A percentile compares a stretch with the other conserved stretches of the same genome.
phyloP scores from a whole-genome alignment of 257 asterid species.

The Scutellaria galericulata region DNA sequence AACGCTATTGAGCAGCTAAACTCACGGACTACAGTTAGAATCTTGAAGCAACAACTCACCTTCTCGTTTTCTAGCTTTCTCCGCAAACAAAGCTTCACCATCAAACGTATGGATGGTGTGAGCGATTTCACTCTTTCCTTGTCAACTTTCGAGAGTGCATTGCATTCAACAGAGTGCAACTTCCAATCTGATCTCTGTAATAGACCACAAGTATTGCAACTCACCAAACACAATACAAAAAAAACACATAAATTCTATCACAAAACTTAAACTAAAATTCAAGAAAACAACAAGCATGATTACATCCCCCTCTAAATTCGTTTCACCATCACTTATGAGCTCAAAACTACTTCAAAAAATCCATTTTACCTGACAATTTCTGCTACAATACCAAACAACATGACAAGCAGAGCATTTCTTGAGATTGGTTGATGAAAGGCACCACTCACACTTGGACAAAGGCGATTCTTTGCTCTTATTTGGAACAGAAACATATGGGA shows the following conservation, averaged over 20 bases:
- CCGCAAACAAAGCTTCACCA: constrained; percentile 73
- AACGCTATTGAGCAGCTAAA: not conserved
- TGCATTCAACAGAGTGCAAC: constrained; percentile 74
- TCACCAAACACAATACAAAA: not conserved
- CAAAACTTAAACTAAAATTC: constrained; percentile 6
- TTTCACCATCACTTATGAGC: not conserved
- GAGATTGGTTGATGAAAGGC: constrained; percentile 64
- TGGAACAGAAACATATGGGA: constrained; percentile 81
- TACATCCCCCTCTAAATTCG: not conserved
- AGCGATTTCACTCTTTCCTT: constrained; percentile 64
- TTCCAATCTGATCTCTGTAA: constrained; percentile 91
- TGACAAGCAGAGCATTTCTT: constrained; percentile 92
- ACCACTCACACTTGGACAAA: constrained; percentile 74
- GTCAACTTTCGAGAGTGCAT: constrained; percentile 57
- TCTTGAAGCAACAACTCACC: constrained; percentile 47
- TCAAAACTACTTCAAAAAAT: not conserved
- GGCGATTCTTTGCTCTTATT: constrained; percentile 66
- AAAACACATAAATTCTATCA: not conserved
- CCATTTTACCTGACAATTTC: constrained; percentile 75
- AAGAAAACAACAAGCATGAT: constrained; percentile 21
- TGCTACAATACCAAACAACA: constrained; percentile 79
- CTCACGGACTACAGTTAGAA: constrained; percentile 8
- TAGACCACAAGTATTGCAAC: constrained; percentile 16
- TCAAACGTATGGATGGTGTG: constrained; percentile 76
- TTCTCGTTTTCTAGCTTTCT: constrained; percentile 69